phyloP scores from a whole-genome alignment of 2,329 filamentous ascomycete genomes.

The Calonectria pseudoturangicola region DNA sequence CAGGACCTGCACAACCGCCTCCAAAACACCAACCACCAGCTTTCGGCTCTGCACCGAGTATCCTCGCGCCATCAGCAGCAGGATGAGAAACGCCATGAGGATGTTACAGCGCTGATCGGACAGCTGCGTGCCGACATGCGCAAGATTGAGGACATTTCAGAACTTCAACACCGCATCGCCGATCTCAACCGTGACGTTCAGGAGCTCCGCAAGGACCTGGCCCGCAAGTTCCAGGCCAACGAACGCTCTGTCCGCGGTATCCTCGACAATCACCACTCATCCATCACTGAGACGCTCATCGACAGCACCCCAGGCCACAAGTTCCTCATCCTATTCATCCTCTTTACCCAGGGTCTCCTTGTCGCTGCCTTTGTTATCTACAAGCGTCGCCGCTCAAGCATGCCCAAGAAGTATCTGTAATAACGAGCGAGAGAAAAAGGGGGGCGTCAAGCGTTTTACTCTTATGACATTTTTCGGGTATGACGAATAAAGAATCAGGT shows the following conservation, averaged over 20 bases:
- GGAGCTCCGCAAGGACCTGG: conserved; percentile 73
- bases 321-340: conserved; percentile 79
- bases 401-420: conserved; percentile 95
- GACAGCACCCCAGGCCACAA: conserved; percentile 70
- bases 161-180: conserved; percentile 67
- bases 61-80: conserved; percentile 70
- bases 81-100: conserved; percentile 74
- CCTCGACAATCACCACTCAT: conserved; percentile 70
- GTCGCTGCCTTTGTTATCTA: conserved; percentile 83
- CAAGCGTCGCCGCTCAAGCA: conserved; percentile 83
- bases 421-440: neutral
- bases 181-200: conserved; percentile 76
- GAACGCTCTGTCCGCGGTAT: conserved; percentile 73
- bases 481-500: neutral
- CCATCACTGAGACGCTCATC: conserved; percentile 68
- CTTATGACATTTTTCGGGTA: neutral
- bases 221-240: conserved; percentile 68
- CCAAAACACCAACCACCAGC: conserved; percentile 82
- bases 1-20: conserved; percentile 89
- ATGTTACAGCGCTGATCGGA: conserved; percentile 69
- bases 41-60: conserved; percentile 77
- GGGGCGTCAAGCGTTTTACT: neutral
- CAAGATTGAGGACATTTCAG: conserved; percentile 66
- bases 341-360: conserved; percentile 84
- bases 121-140: conserved; percentile 68